Conservation (phyloP, 768 basidiomycete genomes). For the Leccinum disarticulatum region DNA sequence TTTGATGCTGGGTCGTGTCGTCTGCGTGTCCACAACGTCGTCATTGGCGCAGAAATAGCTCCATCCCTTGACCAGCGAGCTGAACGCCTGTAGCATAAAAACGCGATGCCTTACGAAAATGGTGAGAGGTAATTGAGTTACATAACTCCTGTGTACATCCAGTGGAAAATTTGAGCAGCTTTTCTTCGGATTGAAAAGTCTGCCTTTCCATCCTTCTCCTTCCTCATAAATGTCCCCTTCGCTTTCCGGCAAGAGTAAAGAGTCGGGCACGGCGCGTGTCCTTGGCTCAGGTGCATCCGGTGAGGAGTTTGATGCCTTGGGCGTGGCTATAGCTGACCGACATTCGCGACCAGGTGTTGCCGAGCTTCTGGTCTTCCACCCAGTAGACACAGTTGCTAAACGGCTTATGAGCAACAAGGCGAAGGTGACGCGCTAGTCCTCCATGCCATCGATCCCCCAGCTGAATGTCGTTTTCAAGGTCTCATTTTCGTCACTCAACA, state of each 20-base stretch:
- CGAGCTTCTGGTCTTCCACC: conserved; percentile 93
- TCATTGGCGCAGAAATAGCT: conserved; percentile 1
- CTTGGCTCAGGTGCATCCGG: conserved; percentile 93
- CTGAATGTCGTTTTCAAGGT: conserved; percentile 42
- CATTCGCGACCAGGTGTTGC: conserved; percentile 65
- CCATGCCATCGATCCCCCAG: background rate
- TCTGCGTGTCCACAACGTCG: background rate
- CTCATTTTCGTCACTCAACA: conserved; percentile 57
- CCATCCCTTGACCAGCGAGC: background rate
- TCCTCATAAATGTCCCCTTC: conserved; percentile 46
- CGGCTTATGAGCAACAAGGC: conserved; percentile 97
- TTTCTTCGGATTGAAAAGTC: background rate
- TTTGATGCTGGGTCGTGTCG: conserved; percentile 2
- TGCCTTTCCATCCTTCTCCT: background rate
- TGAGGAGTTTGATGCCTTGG: conserved; percentile 25
- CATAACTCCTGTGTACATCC: conserved; percentile 23
- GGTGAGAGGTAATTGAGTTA: conserved; percentile 11
- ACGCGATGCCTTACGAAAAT: conserved; percentile 11
- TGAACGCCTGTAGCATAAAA: background rate
- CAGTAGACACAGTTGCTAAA: conserved; percentile 97
- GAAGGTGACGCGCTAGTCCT: conserved; percentile 45
- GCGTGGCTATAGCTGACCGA: background rate
- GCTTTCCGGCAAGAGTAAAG: conserved; percentile 52
- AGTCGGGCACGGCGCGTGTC: conserved; percentile 87
- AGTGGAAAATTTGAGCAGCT: conserved; percentile 8